Conservation (phyloP, 2,329 filamentous ascomycete species). For the Aureobasidium musti region DNA sequence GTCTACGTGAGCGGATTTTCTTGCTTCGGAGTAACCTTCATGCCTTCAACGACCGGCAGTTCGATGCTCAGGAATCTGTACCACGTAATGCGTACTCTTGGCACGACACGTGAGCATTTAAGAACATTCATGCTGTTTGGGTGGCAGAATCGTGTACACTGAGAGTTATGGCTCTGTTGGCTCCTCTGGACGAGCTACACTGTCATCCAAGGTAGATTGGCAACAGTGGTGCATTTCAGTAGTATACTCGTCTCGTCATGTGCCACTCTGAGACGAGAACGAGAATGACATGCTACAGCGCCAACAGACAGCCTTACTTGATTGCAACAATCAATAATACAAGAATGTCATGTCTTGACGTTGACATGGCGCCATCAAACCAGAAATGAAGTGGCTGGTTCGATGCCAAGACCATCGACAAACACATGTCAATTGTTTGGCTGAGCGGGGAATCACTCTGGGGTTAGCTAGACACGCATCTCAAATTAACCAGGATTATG, state of each 20-base stretch:
- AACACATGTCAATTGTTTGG: constrained; percentile 10
- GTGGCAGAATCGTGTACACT: background rate
- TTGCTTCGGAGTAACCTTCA: too few relatives aligned
- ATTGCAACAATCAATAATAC: background rate
- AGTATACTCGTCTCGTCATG: background rate
- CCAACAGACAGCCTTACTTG: background rate
- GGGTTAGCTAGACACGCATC: constrained; percentile 4
- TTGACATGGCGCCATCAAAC: constrained; percentile 20
- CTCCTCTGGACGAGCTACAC: too few relatives aligned
- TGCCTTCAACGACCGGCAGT: too few relatives aligned
- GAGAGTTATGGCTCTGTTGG: too few relatives aligned
- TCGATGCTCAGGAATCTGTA: too few relatives aligned
- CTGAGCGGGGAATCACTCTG: constrained; percentile 1
- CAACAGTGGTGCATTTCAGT: background rate
- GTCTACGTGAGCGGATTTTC: too few relatives aligned
- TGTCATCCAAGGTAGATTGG: background rate
- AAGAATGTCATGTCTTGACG: constrained; percentile 3
- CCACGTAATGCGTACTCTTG: too few relatives aligned
- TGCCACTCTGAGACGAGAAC: background rate
- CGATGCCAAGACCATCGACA: constrained; percentile 7
- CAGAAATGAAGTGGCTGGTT: constrained; percentile 15
- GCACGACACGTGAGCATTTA: too few relatives aligned
- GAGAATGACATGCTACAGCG: background rate
- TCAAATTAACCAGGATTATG: background rate
- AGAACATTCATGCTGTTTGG: too few relatives aligned